Evolutionary conservation across 139 green algal genomes (phyloP), one percentile per base, ranked within the genome.

Genomic region (Microglena sp.): DNA sequence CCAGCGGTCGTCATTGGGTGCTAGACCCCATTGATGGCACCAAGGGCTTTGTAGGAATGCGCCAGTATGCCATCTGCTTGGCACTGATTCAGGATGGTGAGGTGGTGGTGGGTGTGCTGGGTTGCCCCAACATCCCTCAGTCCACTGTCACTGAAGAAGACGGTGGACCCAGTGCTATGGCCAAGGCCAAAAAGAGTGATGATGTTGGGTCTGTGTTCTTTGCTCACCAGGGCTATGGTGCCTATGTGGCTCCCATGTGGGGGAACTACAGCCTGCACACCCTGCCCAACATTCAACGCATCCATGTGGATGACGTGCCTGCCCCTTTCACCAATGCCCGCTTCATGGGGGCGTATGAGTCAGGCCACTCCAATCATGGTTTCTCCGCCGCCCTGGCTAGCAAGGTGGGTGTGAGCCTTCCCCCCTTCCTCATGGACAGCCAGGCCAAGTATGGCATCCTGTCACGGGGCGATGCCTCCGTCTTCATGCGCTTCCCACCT

Each of bases 1-100:
- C 73, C 31, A 15, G 58, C 24, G 89, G 89, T 2, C 60, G 69
- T n/a, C 85, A 95, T 71, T 96, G 90, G 90, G 90, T 96, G 54
- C 84, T 96, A 46, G 90, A 96, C 60, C 90, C 90, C 50, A 96
- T 96, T 45, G 89, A 93, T 69, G 93, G 91, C 36, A 96, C 90
- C 2, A 75, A 87, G 21, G 90, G 90, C 54, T 98, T 98, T 78
- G 88, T 97, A 54, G 82, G 85, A 40, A 83, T 82, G 70, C 70
- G 94, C 22, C 92, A 98, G 78, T 98, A 98, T 69, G 79, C 88
- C 1, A 82, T 98, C 15, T 95, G 88, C 68, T 80, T 98, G 8
- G 92, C 84, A 40, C 67, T 96, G 57, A 61, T 97, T 22, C 68
- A 92, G 44, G 65, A 90, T 27, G 75, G 69, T 1, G 66, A 71